A percentile compares a stretch with the other conserved stretches of the same genome.
Conservation (phyloP, 192 early-diverging fungal species). For the Coemansia sp. region DNA sequence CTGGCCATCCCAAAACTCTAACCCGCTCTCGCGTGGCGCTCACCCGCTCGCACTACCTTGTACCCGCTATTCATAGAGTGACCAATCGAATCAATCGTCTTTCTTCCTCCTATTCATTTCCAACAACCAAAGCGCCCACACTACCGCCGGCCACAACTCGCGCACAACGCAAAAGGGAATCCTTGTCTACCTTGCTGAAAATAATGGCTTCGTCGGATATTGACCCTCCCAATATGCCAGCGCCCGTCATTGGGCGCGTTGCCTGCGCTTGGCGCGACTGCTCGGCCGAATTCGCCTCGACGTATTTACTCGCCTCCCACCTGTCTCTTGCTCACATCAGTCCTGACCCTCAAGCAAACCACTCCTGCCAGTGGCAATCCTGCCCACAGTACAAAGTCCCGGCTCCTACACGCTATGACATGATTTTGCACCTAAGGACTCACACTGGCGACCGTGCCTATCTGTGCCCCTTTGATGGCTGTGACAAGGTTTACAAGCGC, state of each 20-base stretch:
- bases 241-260: slow-evolving; percentile 11
- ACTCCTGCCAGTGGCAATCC: slow-evolving; percentile 35
- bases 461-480: slow-evolving; percentile 63
- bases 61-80: not conserved
- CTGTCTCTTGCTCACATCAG: slow-evolving; percentile 33
- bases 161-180: not conserved
- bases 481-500: slow-evolving; percentile 69
- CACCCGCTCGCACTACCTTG: not conserved
- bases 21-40: slow-evolving; percentile 3
- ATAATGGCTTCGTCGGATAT: slow-evolving; percentile 20
- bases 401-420: slow-evolving; percentile 63
- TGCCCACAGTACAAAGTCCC: slow-evolving; percentile 39
- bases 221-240: slow-evolving; percentile 6
- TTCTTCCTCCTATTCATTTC: slow-evolving; percentile 6
- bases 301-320: slow-evolving; percentile 34
- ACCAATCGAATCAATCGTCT: not conserved
- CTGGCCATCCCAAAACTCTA: slow-evolving; percentile 16
- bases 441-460: slow-evolving; percentile 76
- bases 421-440: slow-evolving; percentile 63
- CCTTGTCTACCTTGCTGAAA: not conserved
- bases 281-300: slow-evolving; percentile 21
- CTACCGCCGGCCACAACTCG: not conserved
- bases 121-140: not conserved
- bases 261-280: slow-evolving; percentile 74
- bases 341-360: slow-evolving; percentile 6